These are phyloP conservation scores for Neurospora hispaniola DNA, from an alignment of 495 filamentous ascomycete genomes.

Conservation along the genomic window DNA sequence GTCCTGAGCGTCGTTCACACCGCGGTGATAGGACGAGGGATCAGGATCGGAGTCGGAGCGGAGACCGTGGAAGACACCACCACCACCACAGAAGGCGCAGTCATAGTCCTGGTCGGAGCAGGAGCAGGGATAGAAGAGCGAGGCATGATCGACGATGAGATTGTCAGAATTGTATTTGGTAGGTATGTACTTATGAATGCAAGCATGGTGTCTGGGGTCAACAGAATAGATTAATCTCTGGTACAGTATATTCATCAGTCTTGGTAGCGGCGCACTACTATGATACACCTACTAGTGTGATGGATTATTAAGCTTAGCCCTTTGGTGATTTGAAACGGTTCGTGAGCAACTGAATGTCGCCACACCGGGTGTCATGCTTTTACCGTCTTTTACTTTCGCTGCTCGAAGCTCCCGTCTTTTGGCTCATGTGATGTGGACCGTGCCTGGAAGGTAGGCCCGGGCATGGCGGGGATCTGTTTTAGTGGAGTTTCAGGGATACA, in stretches of 20 bases:
- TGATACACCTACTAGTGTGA: background rate
- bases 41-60: constrained; percentile 7
- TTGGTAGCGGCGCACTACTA: background rate
- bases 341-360: background rate
- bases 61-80: constrained; percentile 3
- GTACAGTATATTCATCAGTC: background rate
- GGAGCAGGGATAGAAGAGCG: constrained; percentile 11
- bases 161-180: background rate
- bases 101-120: constrained; percentile 17
- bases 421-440: background rate
- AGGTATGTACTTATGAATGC: background rate
- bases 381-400: background rate
- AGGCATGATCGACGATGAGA: background rate
- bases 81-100: constrained; percentile 4
- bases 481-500: background rate
- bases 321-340: background rate
- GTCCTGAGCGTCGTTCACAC: constrained; percentile 12
- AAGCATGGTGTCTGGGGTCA: background rate
- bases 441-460: background rate
- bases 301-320: background rate
- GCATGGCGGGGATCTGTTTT: background rate
- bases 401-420: background rate
- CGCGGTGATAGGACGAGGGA: constrained; percentile 7
- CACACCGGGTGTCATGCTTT: background rate
- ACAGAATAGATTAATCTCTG: background rate